Percentiles rank a stretch among this genome's conserved stretches.
Evolutionary conservation across 148 eudicot genomes (phyloP).

Genomic region (Hydrangea macrophylla): DNA sequence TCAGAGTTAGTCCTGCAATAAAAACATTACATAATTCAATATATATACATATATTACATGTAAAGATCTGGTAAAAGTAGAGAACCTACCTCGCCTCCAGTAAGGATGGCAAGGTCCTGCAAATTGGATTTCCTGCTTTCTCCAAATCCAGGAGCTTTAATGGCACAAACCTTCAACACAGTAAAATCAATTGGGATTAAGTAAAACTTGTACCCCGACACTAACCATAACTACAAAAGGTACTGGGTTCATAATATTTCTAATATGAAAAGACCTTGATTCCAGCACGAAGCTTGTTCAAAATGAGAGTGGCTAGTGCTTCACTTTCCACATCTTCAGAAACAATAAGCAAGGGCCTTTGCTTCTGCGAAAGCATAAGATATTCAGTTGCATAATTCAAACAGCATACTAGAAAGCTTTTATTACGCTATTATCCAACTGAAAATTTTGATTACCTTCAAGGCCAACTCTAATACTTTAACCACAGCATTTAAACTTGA

Average conservation of each 20-base stretch:
- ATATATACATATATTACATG: too few species aligned
- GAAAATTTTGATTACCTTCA: constrained; percentile 27
- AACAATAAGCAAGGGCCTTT: constrained; percentile 47
- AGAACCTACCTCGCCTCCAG: constrained; percentile 65
- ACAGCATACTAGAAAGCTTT: background rate
- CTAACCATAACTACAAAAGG: background rate
- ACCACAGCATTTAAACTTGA: constrained; percentile 50
- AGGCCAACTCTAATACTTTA: constrained; percentile 46
- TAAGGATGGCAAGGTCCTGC: constrained; percentile 78
- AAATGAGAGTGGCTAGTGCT: constrained; percentile 48
- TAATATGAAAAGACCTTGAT: constrained; percentile 47
- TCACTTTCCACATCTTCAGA: constrained; percentile 56
- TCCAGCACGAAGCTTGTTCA: constrained; percentile 85
- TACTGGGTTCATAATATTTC: background rate
- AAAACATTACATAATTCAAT: background rate
- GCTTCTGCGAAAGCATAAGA: constrained; percentile 25
- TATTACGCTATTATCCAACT: background rate
- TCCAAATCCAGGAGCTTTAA: constrained; percentile 94
- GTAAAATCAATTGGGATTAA: background rate
- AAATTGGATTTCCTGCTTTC: constrained; percentile 70
- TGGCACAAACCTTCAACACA: constrained; percentile 62
- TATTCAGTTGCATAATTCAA: background rate
- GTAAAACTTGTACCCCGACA: background rate
- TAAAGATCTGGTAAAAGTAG: background rate
- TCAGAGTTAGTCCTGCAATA: background rate